Conservation (phyloP, 1,284 basidiomycete genomes). For the Pholiota adiposa region DNA sequence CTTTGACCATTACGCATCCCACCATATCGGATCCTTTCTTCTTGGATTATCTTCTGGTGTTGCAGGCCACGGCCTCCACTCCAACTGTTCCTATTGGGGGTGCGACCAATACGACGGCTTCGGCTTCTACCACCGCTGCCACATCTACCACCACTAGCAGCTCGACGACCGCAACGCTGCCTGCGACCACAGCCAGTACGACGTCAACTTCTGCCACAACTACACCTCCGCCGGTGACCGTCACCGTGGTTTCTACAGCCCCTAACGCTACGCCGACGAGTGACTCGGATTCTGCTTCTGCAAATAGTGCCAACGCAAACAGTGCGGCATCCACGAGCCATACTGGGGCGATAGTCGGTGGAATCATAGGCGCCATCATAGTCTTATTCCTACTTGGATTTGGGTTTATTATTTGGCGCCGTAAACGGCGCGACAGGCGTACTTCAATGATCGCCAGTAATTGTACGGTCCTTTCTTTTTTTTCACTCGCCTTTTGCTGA, state of each 20-base stretch:
- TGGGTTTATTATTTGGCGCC: conserved; percentile 18
- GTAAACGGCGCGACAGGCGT: conserved; percentile 9
- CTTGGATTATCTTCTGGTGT: conserved; percentile 4
- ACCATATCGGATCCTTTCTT: conserved; percentile 1
- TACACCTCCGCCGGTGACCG: not conserved
- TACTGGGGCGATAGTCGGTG: conserved; percentile 18
- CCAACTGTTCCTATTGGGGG: not conserved
- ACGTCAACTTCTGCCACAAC: not conserved
- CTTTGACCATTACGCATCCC: conserved; percentile 6
- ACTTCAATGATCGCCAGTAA: conserved; percentile 1
- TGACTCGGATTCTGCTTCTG: conserved; percentile 2
- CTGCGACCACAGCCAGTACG: not conserved
- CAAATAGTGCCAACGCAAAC: not conserved
- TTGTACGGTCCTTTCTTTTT: conserved; percentile 3
- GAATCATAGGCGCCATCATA: conserved; percentile 19
- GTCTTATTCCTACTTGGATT: conserved; percentile 15
- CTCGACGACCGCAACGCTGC: not conserved
- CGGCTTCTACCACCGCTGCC: not conserved
- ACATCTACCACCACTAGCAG: not conserved
- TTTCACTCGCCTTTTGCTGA: not conserved
- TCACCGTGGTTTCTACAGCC: conserved; percentile 12
- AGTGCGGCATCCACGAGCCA: conserved; percentile 14
- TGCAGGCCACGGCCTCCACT: not conserved
- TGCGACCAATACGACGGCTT: not conserved
- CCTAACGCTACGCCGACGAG: not conserved